A percentile compares a stretch with the other conserved stretches of the same genome.
Evolutionary conservation across 345 rosid species (phyloP).

Genomic region (Eucalyptus albens): DNA sequence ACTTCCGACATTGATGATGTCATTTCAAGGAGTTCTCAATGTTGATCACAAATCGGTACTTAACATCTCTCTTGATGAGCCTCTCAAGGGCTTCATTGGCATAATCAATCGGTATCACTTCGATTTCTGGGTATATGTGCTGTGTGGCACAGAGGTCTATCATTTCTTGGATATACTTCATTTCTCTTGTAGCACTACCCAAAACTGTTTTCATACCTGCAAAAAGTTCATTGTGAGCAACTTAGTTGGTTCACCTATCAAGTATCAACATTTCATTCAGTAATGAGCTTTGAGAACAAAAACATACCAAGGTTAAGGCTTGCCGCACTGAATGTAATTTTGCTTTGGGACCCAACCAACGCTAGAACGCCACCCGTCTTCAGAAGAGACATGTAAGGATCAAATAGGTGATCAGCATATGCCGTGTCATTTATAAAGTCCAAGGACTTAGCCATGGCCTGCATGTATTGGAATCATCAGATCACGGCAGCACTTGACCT

Average conservation of each 20-base stretch:
- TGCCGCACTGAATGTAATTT: conserved; percentile 60
- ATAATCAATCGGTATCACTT: conserved; percentile 51
- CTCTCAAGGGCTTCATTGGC: conserved; percentile 69
- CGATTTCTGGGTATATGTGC: conserved; percentile 62
- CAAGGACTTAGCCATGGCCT: conserved; percentile 46
- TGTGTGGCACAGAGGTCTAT: conserved; percentile 58
- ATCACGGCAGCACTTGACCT: background rate
- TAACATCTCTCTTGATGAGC: conserved; percentile 58
- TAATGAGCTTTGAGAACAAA: background rate
- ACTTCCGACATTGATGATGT: background rate
- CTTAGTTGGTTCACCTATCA: background rate
- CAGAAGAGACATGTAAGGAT: conserved; percentile 62
- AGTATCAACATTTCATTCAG: background rate
- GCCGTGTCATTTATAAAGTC: conserved; percentile 74
- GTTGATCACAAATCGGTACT: conserved; percentile 78
- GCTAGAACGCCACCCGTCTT: conserved; percentile 51
- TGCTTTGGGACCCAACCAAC: conserved; percentile 66
- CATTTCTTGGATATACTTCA: conserved; percentile 65
- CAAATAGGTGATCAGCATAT: conserved; percentile 70
- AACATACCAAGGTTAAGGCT: conserved; percentile 31
- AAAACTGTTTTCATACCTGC: conserved; percentile 53
- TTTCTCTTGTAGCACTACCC: conserved; percentile 62
- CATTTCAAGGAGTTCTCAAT: conserved; percentile 53
- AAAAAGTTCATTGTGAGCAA: background rate
- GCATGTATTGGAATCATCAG: background rate